A percentile compares a stretch with the other conserved stretches of the same genome.
Evolutionary conservation across 2,329 filamentous ascomycete species (phyloP).

Genomic region (Pezicula radicicola): DNA sequence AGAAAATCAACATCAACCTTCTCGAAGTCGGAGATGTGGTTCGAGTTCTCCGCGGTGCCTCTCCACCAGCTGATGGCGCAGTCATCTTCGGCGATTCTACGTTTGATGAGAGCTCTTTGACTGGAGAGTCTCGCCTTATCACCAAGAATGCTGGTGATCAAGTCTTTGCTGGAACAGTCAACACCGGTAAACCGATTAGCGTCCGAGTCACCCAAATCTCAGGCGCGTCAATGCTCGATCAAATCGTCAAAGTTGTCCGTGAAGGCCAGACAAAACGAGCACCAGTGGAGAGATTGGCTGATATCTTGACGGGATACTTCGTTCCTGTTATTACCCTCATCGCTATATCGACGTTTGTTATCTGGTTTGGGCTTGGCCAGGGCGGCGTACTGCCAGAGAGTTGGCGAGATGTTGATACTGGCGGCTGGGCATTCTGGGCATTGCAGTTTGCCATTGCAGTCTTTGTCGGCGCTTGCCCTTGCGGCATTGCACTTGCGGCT

Average conservation of each 20-base stretch:
- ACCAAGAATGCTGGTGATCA: conserved; percentile 60
- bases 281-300: conserved; percentile 72
- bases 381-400: conserved; percentile 52
- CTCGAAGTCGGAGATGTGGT: conserved; percentile 73
- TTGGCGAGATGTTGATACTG: conserved; percentile 52
- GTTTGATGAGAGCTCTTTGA: conserved; percentile 90
- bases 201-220: conserved; percentile 61
- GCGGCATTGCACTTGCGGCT: conserved; percentile 55
- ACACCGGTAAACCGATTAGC: conserved; percentile 63
- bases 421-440: conserved; percentile 71
- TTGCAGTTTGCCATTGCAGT: conserved; percentile 71
- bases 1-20: conserved; percentile 44
- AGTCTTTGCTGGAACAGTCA: conserved; percentile 74
- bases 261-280: conserved; percentile 75
- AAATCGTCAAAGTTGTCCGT: conserved; percentile 73
- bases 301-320: conserved; percentile 72
- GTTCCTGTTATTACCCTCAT: conserved; percentile 69
- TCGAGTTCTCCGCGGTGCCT: conserved; percentile 72
- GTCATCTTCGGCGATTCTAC: conserved; percentile 59
- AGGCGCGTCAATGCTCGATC: conserved; percentile 73
- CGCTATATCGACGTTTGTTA: conserved; percentile 67
- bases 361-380: conserved; percentile 66
- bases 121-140: conserved; percentile 70
- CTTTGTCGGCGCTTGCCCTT: conserved; percentile 60
- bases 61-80: conserved; percentile 79